These are phyloP conservation scores for Gymnopilus dilepis DNA, from an alignment of 768 basidiomycete genomes.

Conservation along the genomic window DNA sequence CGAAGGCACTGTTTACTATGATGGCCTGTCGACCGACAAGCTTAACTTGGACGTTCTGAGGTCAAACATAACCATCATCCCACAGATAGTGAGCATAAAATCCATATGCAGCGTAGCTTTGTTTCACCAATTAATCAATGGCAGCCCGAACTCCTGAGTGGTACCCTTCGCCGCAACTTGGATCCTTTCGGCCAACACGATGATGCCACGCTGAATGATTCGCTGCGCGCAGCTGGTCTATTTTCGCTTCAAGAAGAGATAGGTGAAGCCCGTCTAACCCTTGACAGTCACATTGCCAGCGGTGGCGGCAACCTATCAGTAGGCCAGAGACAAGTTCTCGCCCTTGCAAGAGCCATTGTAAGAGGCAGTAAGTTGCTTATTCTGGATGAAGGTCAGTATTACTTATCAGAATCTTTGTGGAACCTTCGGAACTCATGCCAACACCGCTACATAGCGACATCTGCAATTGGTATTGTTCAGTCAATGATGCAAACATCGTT, in stretches of 20 bases:
- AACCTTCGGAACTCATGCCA: no score
- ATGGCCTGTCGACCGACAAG: constrained; percentile 51
- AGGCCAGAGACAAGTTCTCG: constrained; percentile 76
- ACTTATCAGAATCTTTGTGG: no score
- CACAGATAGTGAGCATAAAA: constrained; percentile 46
- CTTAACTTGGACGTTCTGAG: constrained; percentile 64
- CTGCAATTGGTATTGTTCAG: constrained; percentile 47
- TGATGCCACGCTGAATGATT: constrained; percentile 48
- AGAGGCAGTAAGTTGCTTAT: constrained; percentile 64
- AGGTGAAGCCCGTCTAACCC: constrained; percentile 51
- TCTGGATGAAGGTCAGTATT: constrained; percentile 70
- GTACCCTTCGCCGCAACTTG: constrained; percentile 64
- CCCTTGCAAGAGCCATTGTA: constrained; percentile 67
- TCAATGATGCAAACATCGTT: not conserved
- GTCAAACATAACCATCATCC: constrained; percentile 65
- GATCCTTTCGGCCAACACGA: constrained; percentile 69
- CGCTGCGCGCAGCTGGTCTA: constrained; percentile 45
- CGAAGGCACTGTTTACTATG: constrained; percentile 60
- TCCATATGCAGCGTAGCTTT: not conserved
- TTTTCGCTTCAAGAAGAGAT: constrained; percentile 46
- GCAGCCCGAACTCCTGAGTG: constrained; percentile 56
- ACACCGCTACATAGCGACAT: constrained; percentile 48
- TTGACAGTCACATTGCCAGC: constrained; percentile 50
- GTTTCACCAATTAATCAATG: not conserved
- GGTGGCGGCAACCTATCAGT: constrained; percentile 78